Conservation (phyloP, 2,329 filamentous ascomycete species). For the Hymenoscyphus fructigenus region DNA sequence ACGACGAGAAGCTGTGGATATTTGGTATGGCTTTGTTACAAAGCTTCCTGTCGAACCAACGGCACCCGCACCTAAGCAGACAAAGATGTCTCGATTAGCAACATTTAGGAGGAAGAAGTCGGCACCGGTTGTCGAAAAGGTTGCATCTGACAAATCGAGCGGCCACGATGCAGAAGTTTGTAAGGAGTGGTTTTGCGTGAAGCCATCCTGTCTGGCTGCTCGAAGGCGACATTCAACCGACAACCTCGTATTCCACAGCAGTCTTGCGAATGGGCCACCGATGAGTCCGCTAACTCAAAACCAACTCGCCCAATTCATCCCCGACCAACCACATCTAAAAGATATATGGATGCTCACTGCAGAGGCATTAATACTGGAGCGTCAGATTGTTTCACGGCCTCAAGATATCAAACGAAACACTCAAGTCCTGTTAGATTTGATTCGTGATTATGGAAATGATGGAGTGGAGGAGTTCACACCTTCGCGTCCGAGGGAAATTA, state of each 20-base stretch:
- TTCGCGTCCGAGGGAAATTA: constrained; percentile 18
- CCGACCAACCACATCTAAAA: constrained; percentile 57
- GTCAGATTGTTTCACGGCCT: constrained; percentile 56
- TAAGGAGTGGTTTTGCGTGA: constrained; percentile 38
- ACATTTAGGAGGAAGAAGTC: constrained; percentile 60
- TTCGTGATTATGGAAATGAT: constrained; percentile 58
- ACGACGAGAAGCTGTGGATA: constrained; percentile 57
- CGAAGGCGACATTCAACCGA: constrained; percentile 30
- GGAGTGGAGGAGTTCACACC: constrained; percentile 58
- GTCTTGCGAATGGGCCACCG: constrained; percentile 59
- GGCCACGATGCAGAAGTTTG: constrained; percentile 31
- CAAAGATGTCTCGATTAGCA: constrained; percentile 48
- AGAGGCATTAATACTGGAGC: constrained; percentile 59
- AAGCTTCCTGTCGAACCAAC: constrained; percentile 42
- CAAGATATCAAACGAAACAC: constrained; percentile 64
- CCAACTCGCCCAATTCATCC: constrained; percentile 49
- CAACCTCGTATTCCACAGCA: constrained; percentile 57
- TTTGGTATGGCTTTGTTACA: constrained; percentile 55
- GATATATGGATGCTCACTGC: constrained; percentile 64
- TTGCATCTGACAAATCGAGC: constrained; percentile 26
- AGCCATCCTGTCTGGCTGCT: constrained; percentile 31
- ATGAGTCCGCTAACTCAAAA: constrained; percentile 56
- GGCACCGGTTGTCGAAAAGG: constrained; percentile 13
- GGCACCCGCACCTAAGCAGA: constrained; percentile 40
- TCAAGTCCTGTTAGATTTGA: constrained; percentile 62